Base-by-base conservation (phyloP, 345 rosid species). In the Camelina neglecta region DNA sequence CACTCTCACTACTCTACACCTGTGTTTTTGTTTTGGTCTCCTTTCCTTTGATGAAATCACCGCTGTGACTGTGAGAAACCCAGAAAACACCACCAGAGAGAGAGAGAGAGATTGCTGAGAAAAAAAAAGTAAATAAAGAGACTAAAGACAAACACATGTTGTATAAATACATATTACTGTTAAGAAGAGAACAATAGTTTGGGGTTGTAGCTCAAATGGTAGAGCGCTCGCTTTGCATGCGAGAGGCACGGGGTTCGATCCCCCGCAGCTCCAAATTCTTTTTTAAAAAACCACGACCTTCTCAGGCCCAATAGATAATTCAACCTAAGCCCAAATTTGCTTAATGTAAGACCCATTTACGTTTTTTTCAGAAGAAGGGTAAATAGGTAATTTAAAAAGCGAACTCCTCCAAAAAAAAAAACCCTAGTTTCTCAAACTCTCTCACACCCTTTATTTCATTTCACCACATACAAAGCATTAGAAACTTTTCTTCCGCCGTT, bases 171-270 rank as follows among this genome's bases (percentile, higher is more conserved):
- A 24, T 1, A 24, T 2, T 0, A 11, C 4, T 2, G 11, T 0
- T 41, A 4, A 41, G 18, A 26, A 11, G 1, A 0, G 0, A 13
- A 1, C 1, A 13, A 13, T 8, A 47, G 6, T 1, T 6, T 10
- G 64, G 26, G 41, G 44, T n/a, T 65, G 72, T 78, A 59, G 77
- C 73, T 72, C 95, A 88, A 86, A 86, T 88, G 97, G 95, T 86
- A 85, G 88, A 86, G 93, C 89, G 93, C 89, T 81, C 84, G 86
- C 90, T 85, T 91, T 67, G 50, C 69, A 60, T 75, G 69, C 67
- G 61, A 53, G 81, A 76, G 74, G 67, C 36, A 59, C 53, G 11
- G 51, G 72, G 72, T 67, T 67, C 60, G 60, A 67, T 67, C 13
- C 72, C 49, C 60, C 15, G 60, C 72, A 67, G 53, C 44, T 50